These are phyloP conservation scores for Cladophialophora yegresii DNA, from an alignment of 2,329 filamentous ascomycete species.

Conservation along the genomic window DNA sequence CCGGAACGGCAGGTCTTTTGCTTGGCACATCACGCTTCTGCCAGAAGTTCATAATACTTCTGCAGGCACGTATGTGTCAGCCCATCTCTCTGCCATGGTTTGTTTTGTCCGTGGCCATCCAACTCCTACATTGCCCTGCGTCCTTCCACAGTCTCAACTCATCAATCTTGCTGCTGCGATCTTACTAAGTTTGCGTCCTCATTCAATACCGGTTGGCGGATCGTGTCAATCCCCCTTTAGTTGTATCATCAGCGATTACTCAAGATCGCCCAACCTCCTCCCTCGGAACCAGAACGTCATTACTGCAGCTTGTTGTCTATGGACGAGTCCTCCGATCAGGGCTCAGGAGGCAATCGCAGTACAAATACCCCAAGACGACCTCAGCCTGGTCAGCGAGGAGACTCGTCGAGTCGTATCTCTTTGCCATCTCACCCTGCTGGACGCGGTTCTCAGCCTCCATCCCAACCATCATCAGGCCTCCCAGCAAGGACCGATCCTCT, in stretches of 20 bases:
- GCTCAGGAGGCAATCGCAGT: conserved; percentile 10
- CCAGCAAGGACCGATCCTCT: background rate
- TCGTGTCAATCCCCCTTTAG: conserved; percentile 19
- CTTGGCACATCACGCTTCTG: conserved; percentile 21
- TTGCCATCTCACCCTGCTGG: conserved; percentile 19
- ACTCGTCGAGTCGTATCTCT: conserved; percentile 8
- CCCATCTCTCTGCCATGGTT: conserved; percentile 20
- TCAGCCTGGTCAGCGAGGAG: conserved; percentile 17
- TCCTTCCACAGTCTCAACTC: conserved; percentile 20
- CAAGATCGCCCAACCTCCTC: conserved; percentile 15
- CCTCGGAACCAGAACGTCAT: background rate
- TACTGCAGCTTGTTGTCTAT: conserved; percentile 21
- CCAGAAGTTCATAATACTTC: conserved; percentile 25
- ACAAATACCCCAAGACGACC: conserved; percentile 18
- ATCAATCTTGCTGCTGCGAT: conserved; percentile 25
- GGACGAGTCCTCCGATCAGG: conserved; percentile 23
- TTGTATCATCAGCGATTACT: conserved; percentile 35
- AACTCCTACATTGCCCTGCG: conserved; percentile 9
- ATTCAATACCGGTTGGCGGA: conserved; percentile 16
- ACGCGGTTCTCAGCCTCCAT: conserved; percentile 18
- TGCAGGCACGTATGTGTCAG: conserved; percentile 28
- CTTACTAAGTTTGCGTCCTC: conserved; percentile 31
- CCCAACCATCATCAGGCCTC: conserved; percentile 3
- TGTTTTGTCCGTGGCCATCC: conserved; percentile 13
- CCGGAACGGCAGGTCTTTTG: conserved; percentile 13